Evolutionary conservation across 108 stramenopile species (phyloP).

Genomic region (Cyclostephanos invisitatus): DNA sequence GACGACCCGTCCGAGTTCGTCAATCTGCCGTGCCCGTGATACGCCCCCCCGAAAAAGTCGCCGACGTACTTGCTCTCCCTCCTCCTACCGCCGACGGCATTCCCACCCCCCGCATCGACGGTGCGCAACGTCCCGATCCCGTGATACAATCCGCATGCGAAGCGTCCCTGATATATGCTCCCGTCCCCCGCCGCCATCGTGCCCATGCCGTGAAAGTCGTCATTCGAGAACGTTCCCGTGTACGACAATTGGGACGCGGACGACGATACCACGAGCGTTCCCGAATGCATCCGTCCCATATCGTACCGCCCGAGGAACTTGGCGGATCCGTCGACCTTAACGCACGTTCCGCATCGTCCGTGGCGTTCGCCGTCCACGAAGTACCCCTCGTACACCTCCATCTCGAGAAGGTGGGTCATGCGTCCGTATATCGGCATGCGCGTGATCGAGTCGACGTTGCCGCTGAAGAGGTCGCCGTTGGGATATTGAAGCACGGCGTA

Average conservation of each 20-base stretch:
- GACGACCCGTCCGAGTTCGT: conserved; percentile 20
- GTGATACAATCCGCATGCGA: conserved; percentile 30
- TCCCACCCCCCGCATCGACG: background rate
- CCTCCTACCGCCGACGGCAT: background rate
- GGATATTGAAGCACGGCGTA: conserved; percentile 35
- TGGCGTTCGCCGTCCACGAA: conserved; percentile 37
- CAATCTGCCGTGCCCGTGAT: conserved; percentile 37
- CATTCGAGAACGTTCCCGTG: conserved; percentile 32
- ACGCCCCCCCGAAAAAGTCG: conserved; percentile 31
- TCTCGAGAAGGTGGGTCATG: conserved; percentile 24
- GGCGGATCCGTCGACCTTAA: conserved; percentile 40
- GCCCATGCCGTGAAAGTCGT: conserved; percentile 44
- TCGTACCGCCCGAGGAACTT: conserved; percentile 47
- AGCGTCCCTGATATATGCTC: conserved; percentile 40
- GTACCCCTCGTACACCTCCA: conserved; percentile 52
- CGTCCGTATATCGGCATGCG: conserved; percentile 35
- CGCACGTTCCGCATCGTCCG: conserved; percentile 36
- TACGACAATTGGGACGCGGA: conserved; percentile 27
- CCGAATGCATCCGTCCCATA: conserved; percentile 33
- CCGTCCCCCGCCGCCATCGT: conserved; percentile 35
- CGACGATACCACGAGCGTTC: conserved; percentile 28
- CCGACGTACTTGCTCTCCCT: conserved; percentile 38
- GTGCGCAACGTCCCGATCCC: conserved; percentile 25
- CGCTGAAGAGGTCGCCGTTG: conserved; percentile 50
- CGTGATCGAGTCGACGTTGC: conserved; percentile 27